Percentiles rank a stretch among this genome's conserved stretches.
phyloP scores from a whole-genome alignment of 176 grass and related monocot genomes.

The Carex parvula region DNA sequence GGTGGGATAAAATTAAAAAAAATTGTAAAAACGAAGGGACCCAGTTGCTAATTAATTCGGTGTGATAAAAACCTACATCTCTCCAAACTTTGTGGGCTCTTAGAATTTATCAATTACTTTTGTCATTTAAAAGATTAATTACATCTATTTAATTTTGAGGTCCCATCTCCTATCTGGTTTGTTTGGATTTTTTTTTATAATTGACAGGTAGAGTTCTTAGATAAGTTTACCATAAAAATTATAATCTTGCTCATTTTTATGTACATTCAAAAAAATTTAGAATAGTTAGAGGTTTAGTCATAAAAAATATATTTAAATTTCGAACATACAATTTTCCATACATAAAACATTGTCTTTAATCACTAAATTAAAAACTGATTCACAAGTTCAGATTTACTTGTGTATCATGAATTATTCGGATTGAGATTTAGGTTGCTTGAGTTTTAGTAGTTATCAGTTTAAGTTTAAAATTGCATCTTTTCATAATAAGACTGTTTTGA shows the following conservation, averaged over 20 bases:
- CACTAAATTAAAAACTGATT: no score
- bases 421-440: no score
- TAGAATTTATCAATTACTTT: background rate
- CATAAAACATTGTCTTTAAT: no score
- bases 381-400: no score
- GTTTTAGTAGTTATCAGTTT: no score
- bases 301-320: no score
- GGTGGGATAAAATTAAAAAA: background rate
- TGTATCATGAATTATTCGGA: no score
- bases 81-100: slow-evolving; percentile 15
- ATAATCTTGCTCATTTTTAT: background rate
- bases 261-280: background rate
- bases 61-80: background rate
- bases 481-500: no score
- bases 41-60: background rate
- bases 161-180: background rate
- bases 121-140: background rate
- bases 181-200: background rate
- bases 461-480: no score
- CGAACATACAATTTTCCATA: no score
- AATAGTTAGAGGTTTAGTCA: no score
- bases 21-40: background rate
- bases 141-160: background rate
- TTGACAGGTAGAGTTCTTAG: background rate
- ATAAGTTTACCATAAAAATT: background rate